These are phyloP conservation scores for Hypericum perforatum DNA, from an alignment of 345 rosid species.

Conservation along the genomic window DNA sequence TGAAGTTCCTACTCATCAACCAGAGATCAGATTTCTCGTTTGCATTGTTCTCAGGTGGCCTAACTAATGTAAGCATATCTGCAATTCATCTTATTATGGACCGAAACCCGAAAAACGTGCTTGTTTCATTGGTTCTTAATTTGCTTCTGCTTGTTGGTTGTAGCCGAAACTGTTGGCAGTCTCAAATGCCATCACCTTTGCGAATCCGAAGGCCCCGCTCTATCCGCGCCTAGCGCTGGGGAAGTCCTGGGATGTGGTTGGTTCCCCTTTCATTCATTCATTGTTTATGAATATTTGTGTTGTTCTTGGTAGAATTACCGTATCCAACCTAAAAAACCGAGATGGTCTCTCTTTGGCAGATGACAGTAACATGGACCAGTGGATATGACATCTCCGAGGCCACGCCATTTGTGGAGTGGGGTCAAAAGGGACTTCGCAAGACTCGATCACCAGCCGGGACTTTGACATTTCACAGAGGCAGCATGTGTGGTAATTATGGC, in stretches of 20 bases:
- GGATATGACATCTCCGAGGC: conserved; percentile 76
- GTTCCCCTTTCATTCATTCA: conserved; percentile 11
- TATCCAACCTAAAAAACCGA: background rate
- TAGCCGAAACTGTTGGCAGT: conserved; percentile 78
- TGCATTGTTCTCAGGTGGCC: conserved; percentile 60
- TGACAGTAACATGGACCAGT: conserved; percentile 97
- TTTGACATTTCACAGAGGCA: conserved; percentile 51
- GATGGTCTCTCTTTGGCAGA: conserved; percentile 29
- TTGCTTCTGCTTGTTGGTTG: conserved; percentile 7
- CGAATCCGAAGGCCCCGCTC: conserved; percentile 75
- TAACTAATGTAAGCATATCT: conserved; percentile 35
- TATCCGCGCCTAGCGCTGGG: conserved; percentile 91
- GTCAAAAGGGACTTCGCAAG: conserved; percentile 30
- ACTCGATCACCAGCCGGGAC: conserved; percentile 74
- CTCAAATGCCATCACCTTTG: conserved; percentile 51
- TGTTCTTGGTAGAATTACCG: no score
- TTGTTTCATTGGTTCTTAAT: conserved; percentile 4
- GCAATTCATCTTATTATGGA: background rate
- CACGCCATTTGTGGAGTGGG: conserved; percentile 71
- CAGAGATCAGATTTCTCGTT: conserved; percentile 90
- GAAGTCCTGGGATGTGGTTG: conserved; percentile 85
- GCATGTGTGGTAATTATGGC: conserved; percentile 70
- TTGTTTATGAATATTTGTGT: background rate
- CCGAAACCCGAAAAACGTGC: no score
- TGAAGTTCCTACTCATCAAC: conserved; percentile 69